A percentile compares a stretch with the other conserved stretches of the same genome.
Evolutionary conservation across 1,139 yeast genomes (phyloP).

Genomic region (Chernovozyma aurita): DNA sequence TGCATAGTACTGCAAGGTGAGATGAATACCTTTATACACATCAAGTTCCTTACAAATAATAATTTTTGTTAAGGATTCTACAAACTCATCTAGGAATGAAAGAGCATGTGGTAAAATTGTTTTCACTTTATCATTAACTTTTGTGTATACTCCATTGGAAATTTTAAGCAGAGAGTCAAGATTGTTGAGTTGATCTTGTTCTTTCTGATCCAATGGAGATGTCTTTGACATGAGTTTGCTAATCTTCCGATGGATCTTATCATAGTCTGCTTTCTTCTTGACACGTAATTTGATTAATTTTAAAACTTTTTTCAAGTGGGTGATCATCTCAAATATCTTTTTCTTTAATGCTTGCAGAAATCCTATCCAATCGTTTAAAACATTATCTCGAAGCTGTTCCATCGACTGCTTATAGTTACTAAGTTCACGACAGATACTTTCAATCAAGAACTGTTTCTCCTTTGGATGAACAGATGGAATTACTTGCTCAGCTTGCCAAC

Average conservation of each 20-base stretch:
- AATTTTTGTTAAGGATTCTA: slow-evolving; percentile 37
- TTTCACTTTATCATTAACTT: slow-evolving; percentile 37
- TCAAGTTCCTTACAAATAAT: slow-evolving; percentile 29
- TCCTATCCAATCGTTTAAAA: slow-evolving; percentile 28
- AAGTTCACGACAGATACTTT: slow-evolving; percentile 28
- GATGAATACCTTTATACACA: slow-evolving; percentile 24
- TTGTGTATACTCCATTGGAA: slow-evolving; percentile 26
- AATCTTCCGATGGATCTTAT: slow-evolving; percentile 33
- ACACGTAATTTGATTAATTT: slow-evolving; percentile 43
- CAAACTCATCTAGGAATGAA: slow-evolving; percentile 47
- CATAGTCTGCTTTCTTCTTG: slow-evolving; percentile 39
- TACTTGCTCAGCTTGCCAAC: slow-evolving; percentile 26
- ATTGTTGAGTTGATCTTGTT: slow-evolving; percentile 25
- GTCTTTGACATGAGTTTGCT: slow-evolving; percentile 40
- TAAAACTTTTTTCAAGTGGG: slow-evolving; percentile 30
- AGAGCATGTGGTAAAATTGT: slow-evolving; percentile 44
- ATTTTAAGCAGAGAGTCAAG: slow-evolving; percentile 27
- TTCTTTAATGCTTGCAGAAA: slow-evolving; percentile 26
- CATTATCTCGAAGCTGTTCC: slow-evolving; percentile 24
- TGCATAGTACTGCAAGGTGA: slow-evolving; percentile 27
- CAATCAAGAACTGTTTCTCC: slow-evolving; percentile 26
- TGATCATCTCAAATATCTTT: slow-evolving; percentile 37
- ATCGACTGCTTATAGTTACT: slow-evolving; percentile 26
- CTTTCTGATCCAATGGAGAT: slow-evolving; percentile 35
- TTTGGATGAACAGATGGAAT: slow-evolving; percentile 37